Base-by-base conservation (phyloP, 169 alveolate genomes). In the Plasmodium sp. region DNA sequence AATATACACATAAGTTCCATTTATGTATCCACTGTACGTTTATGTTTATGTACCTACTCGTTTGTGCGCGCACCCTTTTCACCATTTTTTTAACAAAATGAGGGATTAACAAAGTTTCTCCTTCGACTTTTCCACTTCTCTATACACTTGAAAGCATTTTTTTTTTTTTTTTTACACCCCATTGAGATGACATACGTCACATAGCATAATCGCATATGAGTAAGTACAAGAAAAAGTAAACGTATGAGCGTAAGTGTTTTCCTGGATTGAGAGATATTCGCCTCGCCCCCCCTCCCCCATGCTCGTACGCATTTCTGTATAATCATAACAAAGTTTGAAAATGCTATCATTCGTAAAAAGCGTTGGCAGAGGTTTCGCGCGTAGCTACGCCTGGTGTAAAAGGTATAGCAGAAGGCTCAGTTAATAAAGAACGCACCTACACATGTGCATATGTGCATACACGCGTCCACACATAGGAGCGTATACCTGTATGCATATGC, bases 311-410 rank as follows among this genome's bases (percentile, higher is more conserved):
- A 80, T 80, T 45, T 80, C 22, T 83, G 80, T 67, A 67, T 67
- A n/a, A 81, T 48, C 43, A 83, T 58, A 83, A 83, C 39, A 83
- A 73, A 73, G 34, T 16, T 45, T 45, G 45, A 84, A 84, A 73
- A 86, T 77, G 86, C 45, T 86, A 54, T 36, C 94, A 88, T 81
- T 88, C 33, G 43, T 88, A 80, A 88, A 88, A 79, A 88, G 74
- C 22, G 81, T 45, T 67, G 71, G 91, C 56, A 58, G 54, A 80
- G 33, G 84, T 54, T 58, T 88, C 45, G 75, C 54, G 34, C n/a
- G 74, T 31, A 81, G 83, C 31, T 88, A 48, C 77, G 56, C 90
- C 80, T 88, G 90, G 88, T 88, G 67, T 88, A 88, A 74, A 67
- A 88, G 54, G 94, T 88, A 86, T 45, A 18, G 10, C 34, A 22